A percentile compares a stretch with the other conserved stretches of the same genome.
Conservation (phyloP, 2,329 filamentous ascomycete genomes). For the Lachnellula occidentalis region DNA sequence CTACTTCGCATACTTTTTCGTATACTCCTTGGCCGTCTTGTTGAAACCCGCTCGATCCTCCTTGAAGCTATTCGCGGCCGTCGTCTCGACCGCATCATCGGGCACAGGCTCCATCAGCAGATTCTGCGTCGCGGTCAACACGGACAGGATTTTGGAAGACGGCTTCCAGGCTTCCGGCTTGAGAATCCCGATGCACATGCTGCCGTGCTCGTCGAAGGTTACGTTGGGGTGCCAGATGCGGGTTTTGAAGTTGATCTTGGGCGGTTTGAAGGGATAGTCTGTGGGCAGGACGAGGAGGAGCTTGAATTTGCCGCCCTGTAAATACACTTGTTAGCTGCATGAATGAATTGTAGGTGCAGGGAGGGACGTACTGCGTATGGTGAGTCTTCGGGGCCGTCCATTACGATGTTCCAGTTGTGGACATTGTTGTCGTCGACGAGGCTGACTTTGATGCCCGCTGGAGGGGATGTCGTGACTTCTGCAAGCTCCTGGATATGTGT, state of each 20-base stretch:
- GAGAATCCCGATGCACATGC: constrained; percentile 69
- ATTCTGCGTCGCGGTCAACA: constrained; percentile 59
- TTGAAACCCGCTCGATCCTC: constrained; percentile 57
- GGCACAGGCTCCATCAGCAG: constrained; percentile 62
- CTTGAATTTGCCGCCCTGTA: constrained; percentile 57
- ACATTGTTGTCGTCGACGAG: constrained; percentile 59
- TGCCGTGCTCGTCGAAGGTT: constrained; percentile 66
- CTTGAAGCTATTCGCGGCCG: constrained; percentile 65
- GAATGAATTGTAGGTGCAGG: neutral
- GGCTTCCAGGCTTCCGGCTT: constrained; percentile 70
- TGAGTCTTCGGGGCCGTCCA: constrained; percentile 61
- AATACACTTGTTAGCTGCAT: neutral
- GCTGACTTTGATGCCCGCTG: constrained; percentile 49
- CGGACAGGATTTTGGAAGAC: constrained; percentile 58
- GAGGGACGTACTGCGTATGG: constrained; percentile 54
- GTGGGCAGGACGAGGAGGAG: constrained; percentile 61
- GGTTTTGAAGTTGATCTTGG: constrained; percentile 62
- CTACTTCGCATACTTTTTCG: constrained; percentile 55
- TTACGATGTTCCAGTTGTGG: constrained; percentile 61
- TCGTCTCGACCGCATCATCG: constrained; percentile 65
- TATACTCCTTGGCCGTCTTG: constrained; percentile 62
- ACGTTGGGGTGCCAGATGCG: constrained; percentile 76
- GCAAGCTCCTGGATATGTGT: constrained; percentile 46
- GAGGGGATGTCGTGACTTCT: constrained; percentile 51
- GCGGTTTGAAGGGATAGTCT: constrained; percentile 71